Percentiles rank a stretch among this genome's conserved stretches.
Evolutionary conservation across 148 eudicot species (phyloP).

Genomic region (Chenopodium berlandieri): DNA sequence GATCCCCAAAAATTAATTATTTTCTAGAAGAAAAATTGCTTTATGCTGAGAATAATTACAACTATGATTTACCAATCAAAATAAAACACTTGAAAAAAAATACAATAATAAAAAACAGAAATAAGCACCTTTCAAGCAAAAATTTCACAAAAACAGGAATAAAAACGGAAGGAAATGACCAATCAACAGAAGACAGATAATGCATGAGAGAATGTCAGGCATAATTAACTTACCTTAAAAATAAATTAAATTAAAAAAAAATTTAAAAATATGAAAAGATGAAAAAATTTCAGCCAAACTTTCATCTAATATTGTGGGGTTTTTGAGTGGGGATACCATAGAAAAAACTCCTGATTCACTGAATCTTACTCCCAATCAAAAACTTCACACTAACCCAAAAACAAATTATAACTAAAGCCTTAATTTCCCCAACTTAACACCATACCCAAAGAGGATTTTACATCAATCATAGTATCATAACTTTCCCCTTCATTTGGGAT

Average conservation of each 20-base stretch:
- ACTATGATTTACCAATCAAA: conserved; percentile 17
- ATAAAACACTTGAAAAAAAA: conserved; percentile 5
- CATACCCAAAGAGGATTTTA: conserved; percentile 11
- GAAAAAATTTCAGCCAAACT: background rate
- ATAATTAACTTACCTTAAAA: conserved; percentile 10
- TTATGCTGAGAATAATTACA: background rate
- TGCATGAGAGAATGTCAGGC: conserved; percentile 2
- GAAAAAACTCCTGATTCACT: conserved; percentile 28
- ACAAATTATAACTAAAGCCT: background rate
- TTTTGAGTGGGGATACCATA: conserved; percentile 27
- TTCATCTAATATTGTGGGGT: conserved; percentile 13
- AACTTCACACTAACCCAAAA: conserved; percentile 18
- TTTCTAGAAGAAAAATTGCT: background rate
- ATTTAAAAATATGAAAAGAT: background rate
- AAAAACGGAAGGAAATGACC: conserved; percentile 12
- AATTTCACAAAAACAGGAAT: background rate
- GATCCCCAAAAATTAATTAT: conserved; percentile 8
- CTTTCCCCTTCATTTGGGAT: background rate
- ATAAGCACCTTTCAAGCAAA: conserved; percentile 18
- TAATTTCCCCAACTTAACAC: conserved; percentile 13
- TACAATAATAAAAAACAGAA: background rate
- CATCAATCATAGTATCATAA: background rate
- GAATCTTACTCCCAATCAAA: conserved; percentile 26
- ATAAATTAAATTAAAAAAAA: background rate
- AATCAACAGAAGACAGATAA: conserved; percentile 6